These are phyloP conservation scores for Singerocomus rubriflavus DNA, from an alignment of 1,284 basidiomycete genomes.

Conservation along the genomic window DNA sequence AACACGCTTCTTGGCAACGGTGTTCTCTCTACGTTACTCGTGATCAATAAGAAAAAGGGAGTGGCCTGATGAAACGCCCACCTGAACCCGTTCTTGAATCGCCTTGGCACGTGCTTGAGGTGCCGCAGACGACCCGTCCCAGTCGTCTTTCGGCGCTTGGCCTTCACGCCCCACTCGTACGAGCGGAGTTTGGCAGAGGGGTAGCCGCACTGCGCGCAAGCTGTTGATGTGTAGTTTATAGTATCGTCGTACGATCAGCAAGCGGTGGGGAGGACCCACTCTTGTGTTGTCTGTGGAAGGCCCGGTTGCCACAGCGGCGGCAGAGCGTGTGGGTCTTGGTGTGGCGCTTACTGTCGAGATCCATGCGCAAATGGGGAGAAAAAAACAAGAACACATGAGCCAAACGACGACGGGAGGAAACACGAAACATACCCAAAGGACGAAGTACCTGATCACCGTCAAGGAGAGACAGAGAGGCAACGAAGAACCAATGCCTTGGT, in stretches of 20 bases:
- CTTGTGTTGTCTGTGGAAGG: constrained; percentile 98
- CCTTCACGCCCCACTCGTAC: constrained; percentile 98
- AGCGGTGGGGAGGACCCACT: constrained; percentile 47
- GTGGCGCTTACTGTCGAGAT: constrained; percentile 82
- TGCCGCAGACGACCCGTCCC: constrained; percentile 96
- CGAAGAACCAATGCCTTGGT: constrained; percentile 1
- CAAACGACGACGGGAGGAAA: not conserved
- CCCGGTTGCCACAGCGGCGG: constrained; percentile 89
- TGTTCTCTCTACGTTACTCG: constrained; percentile 90
- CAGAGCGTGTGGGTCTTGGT: constrained; percentile 98
- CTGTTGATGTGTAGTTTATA: not conserved
- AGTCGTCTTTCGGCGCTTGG: constrained; percentile 98
- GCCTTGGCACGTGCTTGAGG: constrained; percentile 87
- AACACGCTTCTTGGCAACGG: constrained; percentile 62
- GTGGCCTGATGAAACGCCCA: too few species aligned
- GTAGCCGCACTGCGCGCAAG: constrained; percentile 94
- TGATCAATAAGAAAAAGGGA: too few species aligned
- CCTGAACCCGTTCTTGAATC: constrained; percentile 99
- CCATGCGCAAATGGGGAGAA: not conserved
- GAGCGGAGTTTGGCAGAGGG: constrained; percentile 94
- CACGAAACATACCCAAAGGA: constrained; percentile 73
- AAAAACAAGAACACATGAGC: not conserved
- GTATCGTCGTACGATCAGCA: not conserved
- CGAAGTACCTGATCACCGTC: constrained; percentile 67
- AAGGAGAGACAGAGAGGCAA: not conserved